Conservation (phyloP, 257 asterid genomes). For the Solanum infundibuliforme region DNA sequence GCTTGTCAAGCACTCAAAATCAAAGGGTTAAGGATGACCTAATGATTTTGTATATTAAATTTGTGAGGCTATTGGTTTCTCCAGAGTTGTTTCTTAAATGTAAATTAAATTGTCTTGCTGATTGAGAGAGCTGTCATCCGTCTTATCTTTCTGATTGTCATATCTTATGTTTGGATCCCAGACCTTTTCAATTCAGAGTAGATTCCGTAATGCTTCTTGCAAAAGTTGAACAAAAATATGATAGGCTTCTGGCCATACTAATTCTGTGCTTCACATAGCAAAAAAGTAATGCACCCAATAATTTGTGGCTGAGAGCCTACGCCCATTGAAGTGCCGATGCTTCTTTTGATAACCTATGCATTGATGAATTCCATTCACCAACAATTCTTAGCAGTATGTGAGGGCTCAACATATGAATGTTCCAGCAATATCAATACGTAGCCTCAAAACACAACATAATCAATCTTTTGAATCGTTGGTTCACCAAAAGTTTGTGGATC, state of each 20-base stretch:
- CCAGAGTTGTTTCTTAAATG: neutral
- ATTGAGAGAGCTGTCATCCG: neutral
- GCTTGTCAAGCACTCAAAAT: constrained; percentile 89
- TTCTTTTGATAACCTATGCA: neutral
- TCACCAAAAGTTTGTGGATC: neutral
- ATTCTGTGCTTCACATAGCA: neutral
- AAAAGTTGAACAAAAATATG: neutral
- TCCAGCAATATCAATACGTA: neutral
- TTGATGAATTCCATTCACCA: neutral
- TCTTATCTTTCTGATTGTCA: neutral
- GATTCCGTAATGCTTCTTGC: neutral
- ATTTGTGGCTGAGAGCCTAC: neutral
- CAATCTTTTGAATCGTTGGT: no score
- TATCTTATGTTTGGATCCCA: neutral
- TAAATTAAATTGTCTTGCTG: constrained; percentile 4
- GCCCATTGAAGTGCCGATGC: neutral
- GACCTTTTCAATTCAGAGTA: neutral
- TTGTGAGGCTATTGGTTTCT: neutral
- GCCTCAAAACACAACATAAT: neutral
- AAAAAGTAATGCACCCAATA: neutral
- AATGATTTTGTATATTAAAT: constrained; percentile 14
- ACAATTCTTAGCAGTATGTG: neutral
- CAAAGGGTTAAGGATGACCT: constrained; percentile 40
- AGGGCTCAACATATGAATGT: neutral
- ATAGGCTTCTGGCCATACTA: neutral